These are phyloP conservation scores for Mortierella sp. DNA, from an alignment of 371 early-diverging fungal species.

Conservation along the genomic window DNA sequence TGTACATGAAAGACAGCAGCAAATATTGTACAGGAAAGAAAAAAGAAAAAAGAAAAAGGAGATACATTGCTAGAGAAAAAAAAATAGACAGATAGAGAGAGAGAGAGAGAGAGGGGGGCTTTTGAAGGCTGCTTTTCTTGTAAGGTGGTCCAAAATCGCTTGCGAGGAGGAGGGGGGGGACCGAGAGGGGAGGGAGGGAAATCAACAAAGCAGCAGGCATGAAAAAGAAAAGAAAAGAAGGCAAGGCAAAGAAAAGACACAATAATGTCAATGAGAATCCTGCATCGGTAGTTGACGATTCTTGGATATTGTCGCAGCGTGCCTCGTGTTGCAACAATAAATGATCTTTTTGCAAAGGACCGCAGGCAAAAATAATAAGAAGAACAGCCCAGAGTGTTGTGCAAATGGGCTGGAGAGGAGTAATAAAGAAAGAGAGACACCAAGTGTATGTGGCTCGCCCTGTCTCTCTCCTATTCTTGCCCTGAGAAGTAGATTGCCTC, in stretches of 20 bases:
- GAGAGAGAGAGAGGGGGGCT: too few relatives aligned
- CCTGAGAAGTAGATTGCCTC: conserved; percentile 36
- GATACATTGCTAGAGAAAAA: too few relatives aligned
- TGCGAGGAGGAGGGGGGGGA: conserved; percentile 3
- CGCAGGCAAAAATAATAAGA: not conserved
- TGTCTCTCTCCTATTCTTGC: too few relatives aligned
- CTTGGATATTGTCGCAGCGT: too few relatives aligned
- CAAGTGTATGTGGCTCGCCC: too few relatives aligned
- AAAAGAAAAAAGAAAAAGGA: too few relatives aligned
- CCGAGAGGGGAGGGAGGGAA: conserved; percentile 1
- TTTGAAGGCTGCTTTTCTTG: not conserved
- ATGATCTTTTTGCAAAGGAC: too few relatives aligned
- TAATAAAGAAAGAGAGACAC: not conserved
- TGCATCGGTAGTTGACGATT: not conserved
- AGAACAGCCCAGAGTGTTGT: not conserved
- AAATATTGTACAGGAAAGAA: too few relatives aligned
- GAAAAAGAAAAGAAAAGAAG: not conserved
- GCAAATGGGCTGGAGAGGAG: not conserved
- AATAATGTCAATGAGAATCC: not conserved
- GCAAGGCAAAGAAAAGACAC: not conserved
- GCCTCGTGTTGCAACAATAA: too few relatives aligned
- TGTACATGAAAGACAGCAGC: conserved; percentile 1
- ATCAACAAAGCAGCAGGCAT: not conserved
- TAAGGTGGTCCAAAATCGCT: not conserved
- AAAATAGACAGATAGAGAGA: too few relatives aligned